Conservation (phyloP, 345 rosid species). For the Cardamine occulta region DNA sequence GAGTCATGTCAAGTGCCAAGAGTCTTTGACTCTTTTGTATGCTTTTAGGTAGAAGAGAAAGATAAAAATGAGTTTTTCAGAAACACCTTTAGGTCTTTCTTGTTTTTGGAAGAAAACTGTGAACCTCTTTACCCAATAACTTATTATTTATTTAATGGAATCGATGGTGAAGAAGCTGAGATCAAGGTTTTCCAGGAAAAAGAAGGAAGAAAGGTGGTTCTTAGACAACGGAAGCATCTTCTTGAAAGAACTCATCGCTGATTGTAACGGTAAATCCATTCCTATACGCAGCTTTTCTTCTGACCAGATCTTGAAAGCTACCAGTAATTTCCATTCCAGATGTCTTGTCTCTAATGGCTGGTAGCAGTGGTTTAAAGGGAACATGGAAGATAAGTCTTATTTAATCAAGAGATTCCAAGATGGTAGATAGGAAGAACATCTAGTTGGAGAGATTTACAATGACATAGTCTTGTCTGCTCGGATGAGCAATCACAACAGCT, state of each 20-base stretch:
- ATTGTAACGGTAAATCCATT: constrained; percentile 11
- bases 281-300: constrained; percentile 23
- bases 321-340: neutral
- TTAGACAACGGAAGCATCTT: constrained; percentile 17
- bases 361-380: neutral
- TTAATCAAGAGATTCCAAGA: neutral
- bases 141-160: neutral
- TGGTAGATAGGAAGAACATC: neutral
- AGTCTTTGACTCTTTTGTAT: neutral
- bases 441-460: neutral
- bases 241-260: neutral
- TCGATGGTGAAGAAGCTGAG: constrained; percentile 2
- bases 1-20: neutral
- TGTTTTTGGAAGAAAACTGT: constrained; percentile 1
- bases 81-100: neutral
- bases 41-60: neutral
- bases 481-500: constrained; percentile 11
- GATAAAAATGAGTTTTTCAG: neutral
- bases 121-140: neutral
- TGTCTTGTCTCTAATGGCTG: neutral
- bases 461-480: neutral
- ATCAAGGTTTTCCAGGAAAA: neutral
- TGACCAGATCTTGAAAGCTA: neutral
- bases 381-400: neutral
- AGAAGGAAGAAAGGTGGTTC: neutral